A percentile compares a stretch with the other conserved stretches of the same genome.
These are phyloP conservation scores for Pseudogymnoascus sp. DNA, from an alignment of 2,329 filamentous ascomycete species.

Conservation along the genomic window DNA sequence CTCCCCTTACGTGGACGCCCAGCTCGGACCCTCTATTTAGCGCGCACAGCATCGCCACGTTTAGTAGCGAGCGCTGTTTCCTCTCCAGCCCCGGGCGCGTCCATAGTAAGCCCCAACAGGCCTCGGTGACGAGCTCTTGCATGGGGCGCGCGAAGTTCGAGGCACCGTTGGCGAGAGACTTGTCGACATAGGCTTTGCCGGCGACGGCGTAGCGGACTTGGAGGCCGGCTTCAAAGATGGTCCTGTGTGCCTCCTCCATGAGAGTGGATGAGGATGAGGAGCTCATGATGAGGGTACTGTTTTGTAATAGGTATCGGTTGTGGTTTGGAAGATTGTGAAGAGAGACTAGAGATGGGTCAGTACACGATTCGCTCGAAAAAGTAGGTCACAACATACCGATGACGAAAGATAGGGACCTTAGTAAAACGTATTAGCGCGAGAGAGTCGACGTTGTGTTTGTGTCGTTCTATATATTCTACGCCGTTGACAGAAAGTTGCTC, in stretches of 20 bases:
- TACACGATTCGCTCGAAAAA: too few relatives aligned
- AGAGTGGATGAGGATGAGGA: too few relatives aligned
- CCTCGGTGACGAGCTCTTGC: conserved; percentile 56
- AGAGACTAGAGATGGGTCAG: too few relatives aligned
- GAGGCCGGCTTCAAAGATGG: conserved; percentile 52
- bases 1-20: conserved; percentile 52
- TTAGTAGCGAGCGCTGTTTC: conserved; percentile 52
- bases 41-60: conserved; percentile 56
- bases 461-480: too few relatives aligned
- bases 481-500: too few relatives aligned
- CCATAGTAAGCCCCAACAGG: conserved; percentile 57
- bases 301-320: too few relatives aligned
- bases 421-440: too few relatives aligned
- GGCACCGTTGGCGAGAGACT: conserved; percentile 19
- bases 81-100: conserved; percentile 51
- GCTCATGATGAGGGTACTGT: too few relatives aligned
- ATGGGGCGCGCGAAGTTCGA: conserved; percentile 51
- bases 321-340: too few relatives aligned
- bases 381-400: too few relatives aligned
- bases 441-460: too few relatives aligned
- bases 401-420: too few relatives aligned
- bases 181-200: conserved; percentile 52
- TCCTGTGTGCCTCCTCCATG: conserved; percentile 33
- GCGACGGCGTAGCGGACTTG: conserved; percentile 51
- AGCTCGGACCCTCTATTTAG: conserved; percentile 51